Conservation (phyloP, 257 asterid genomes). For the Thymus mandschuricus region DNA sequence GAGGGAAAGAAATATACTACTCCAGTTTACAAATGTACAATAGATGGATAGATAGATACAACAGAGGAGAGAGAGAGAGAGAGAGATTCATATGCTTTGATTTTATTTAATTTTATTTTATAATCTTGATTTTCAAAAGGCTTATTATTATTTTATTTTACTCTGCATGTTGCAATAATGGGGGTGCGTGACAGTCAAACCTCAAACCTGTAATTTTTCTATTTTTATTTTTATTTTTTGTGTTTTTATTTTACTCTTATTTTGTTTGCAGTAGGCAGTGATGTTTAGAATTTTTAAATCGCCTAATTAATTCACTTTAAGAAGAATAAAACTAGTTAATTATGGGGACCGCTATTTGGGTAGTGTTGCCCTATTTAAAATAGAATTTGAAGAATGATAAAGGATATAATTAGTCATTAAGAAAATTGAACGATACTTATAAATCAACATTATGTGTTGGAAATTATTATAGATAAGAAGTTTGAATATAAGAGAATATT, state of each 20-base stretch:
- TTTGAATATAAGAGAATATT: no score
- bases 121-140: constrained; percentile 9
- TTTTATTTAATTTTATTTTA: constrained; percentile 1
- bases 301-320: neutral
- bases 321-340: neutral
- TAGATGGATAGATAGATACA: neutral
- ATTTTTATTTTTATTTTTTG: neutral
- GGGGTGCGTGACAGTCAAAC: constrained; percentile 49
- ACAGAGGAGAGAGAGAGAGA: neutral
- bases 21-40: neutral
- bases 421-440: neutral
- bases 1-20: constrained; percentile 3
- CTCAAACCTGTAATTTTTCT: constrained; percentile 25
- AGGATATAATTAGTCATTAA: neutral
- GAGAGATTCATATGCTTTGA: neutral
- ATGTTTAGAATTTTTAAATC: neutral
- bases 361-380: neutral
- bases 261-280: neutral
- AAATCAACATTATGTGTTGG: no score
- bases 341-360: neutral
- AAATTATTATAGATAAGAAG: no score
- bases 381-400: neutral
- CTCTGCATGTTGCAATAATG: constrained; percentile 36
- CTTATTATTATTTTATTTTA: constrained; percentile 22
- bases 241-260: neutral